Evolutionary conservation across 352 stramenopile species (phyloP).

Genomic region (Globisporangium irregulare): DNA sequence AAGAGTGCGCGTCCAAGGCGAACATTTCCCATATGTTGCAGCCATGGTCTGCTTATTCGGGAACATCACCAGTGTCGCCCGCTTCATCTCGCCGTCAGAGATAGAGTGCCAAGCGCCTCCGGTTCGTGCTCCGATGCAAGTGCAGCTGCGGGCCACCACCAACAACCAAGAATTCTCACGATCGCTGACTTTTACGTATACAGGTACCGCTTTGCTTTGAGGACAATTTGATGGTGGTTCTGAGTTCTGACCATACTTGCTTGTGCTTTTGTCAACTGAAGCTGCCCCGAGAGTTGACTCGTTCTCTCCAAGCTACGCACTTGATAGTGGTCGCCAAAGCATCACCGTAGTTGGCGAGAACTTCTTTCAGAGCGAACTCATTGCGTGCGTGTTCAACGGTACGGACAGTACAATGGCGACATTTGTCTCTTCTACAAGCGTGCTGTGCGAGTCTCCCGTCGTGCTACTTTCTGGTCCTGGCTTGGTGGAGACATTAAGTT

Average conservation of each 20-base stretch:
- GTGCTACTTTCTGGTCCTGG: constrained; percentile 1
- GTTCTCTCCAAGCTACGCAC: constrained; percentile 27
- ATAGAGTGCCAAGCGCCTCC: constrained; percentile 27
- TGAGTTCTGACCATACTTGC: neutral
- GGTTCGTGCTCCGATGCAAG: neutral
- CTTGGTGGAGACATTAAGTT: constrained; percentile 9
- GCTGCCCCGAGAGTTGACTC: constrained; percentile 32
- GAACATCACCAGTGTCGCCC: constrained; percentile 14
- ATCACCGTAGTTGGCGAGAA: constrained; percentile 32
- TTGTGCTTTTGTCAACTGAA: constrained; percentile 17
- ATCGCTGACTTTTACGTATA: constrained; percentile 38
- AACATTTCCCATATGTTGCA: constrained; percentile 27
- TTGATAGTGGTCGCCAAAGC: constrained; percentile 18
- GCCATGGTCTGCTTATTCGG: constrained; percentile 38
- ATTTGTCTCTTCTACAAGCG: constrained; percentile 22
- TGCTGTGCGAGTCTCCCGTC: constrained; percentile 32
- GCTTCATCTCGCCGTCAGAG: constrained; percentile 25
- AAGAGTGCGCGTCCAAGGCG: constrained; percentile 31
- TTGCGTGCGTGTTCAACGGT: constrained; percentile 43
- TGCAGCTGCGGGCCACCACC: constrained; percentile 48
- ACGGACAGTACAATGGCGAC: constrained; percentile 25
- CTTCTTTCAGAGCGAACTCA: constrained; percentile 27
- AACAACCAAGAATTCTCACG: constrained; percentile 55
- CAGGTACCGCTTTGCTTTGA: constrained; percentile 27
- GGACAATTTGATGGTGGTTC: neutral